A percentile compares a stretch with the other conserved stretches of the same genome.
Conservation (phyloP, 495 filamentous ascomycete genomes). For the Penicillium manginii region DNA sequence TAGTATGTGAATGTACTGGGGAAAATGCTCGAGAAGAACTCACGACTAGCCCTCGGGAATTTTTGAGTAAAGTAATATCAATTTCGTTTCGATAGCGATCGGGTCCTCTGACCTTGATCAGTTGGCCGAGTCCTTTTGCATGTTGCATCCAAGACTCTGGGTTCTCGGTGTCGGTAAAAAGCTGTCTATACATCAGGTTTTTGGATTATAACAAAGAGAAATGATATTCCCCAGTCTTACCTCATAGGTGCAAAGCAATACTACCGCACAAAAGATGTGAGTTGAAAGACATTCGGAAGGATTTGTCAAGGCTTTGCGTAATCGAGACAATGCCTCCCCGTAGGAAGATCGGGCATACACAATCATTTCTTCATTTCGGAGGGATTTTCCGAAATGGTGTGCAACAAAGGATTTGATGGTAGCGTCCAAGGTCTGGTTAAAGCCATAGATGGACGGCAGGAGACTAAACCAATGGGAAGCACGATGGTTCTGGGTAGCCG, state of each 20-base stretch:
- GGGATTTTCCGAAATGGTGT: conserved; percentile 34
- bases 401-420: conserved; percentile 36
- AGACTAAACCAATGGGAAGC: conserved; percentile 34
- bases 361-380: conserved; percentile 29
- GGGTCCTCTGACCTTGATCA: conserved; percentile 32
- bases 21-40: neutral
- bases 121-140: conserved; percentile 37
- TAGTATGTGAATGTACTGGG: neutral
- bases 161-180: conserved; percentile 38
- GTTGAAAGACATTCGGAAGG: conserved; percentile 33
- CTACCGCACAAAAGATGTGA: conserved; percentile 37
- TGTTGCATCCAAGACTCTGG: conserved; percentile 44
- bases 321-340: conserved; percentile 31
- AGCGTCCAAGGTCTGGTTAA: conserved; percentile 32
- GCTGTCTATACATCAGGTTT: conserved; percentile 15
- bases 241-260: conserved; percentile 41
- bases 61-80: conserved; percentile 34
- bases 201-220: neutral
- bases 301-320: conserved; percentile 28
- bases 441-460: conserved; percentile 37
- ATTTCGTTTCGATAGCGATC: conserved; percentile 31
- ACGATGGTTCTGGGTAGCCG: conserved; percentile 19
- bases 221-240: conserved; percentile 15
- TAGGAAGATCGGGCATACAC: conserved; percentile 35
- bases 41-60: conserved; percentile 39